These are phyloP conservation scores for Cladophialophora bantiana DNA, from an alignment of 2,329 filamentous ascomycete species.

Conservation along the genomic window DNA sequence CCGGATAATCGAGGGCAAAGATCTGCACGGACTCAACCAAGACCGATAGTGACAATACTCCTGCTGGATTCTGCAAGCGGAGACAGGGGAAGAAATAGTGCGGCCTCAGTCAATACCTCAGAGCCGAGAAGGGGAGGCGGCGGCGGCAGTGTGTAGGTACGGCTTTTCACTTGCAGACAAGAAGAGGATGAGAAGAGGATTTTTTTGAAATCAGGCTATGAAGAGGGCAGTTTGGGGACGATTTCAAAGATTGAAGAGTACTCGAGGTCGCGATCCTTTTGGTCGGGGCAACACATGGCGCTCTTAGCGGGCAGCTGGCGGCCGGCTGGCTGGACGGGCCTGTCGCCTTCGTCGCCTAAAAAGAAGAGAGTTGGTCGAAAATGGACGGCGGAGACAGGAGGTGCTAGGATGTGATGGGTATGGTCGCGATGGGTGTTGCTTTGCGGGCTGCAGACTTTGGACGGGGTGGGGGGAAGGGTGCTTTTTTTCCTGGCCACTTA, in stretches of 20 bases:
- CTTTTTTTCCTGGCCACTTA: background rate
- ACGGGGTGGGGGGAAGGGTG: conserved; percentile 6
- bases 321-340: conserved; percentile 45
- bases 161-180: conserved; percentile 1
- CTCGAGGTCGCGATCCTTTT: conserved; percentile 39
- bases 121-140: conserved; percentile 4
- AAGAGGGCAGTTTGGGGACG: conserved; percentile 32
- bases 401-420: conserved; percentile 35
- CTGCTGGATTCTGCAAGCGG: background rate
- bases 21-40: conserved; percentile 29
- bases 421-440: conserved; percentile 25
- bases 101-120: background rate
- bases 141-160: conserved; percentile 1
- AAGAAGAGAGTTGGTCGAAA: conserved; percentile 39
- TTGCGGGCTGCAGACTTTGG: conserved; percentile 15
- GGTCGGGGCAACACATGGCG: conserved; percentile 42
- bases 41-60: background rate
- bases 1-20: conserved; percentile 24
- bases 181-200: conserved; percentile 8
- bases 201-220: conserved; percentile 31
- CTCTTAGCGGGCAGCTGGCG: conserved; percentile 41
- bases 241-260: conserved; percentile 38
- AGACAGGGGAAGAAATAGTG: background rate
- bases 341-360: conserved; percentile 41
- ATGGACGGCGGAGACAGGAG: conserved; percentile 36